phyloP scores from a whole-genome alignment of 73 alveolate genomes.

The Strombidium stylifer region DNA sequence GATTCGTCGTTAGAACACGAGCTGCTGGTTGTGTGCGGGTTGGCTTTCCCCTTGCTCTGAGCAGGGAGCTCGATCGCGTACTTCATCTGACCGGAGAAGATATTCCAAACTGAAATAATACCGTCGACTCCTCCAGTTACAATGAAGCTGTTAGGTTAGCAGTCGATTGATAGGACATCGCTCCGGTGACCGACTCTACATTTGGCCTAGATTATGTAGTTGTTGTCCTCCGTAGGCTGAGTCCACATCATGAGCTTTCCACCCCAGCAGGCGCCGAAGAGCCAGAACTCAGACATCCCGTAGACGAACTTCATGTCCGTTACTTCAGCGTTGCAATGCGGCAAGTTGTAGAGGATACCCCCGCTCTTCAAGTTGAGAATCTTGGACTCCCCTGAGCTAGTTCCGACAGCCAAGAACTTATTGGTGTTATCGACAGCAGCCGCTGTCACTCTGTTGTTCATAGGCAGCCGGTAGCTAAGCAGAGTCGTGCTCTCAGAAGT shows the following conservation, averaged over 20 bases:
- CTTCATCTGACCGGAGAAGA: conserved; percentile 51
- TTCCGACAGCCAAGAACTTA: conserved; percentile 48
- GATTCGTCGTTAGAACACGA: too few relatives aligned
- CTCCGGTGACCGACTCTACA: conserved; percentile 58
- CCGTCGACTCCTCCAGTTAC: conserved; percentile 70
- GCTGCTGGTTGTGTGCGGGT: too few relatives aligned
- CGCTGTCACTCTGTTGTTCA: conserved; percentile 59
- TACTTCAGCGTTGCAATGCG: conserved; percentile 40
- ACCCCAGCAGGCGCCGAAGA: conserved; percentile 60
- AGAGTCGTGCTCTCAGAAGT: conserved; percentile 21
- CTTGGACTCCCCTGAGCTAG: conserved; percentile 39
- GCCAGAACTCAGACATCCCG: conserved; percentile 63
- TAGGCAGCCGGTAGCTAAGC: conserved; percentile 17
- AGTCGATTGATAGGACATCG: conserved; percentile 53
- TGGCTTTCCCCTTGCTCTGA: neutral
- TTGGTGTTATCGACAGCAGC: conserved; percentile 33
- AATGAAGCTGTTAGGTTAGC: conserved; percentile 36
- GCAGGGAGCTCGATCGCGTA: conserved; percentile 45
- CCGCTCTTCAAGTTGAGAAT: conserved; percentile 50
- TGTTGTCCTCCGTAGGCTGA: conserved; percentile 50
- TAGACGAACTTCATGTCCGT: conserved; percentile 46
- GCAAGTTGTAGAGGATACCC: conserved; percentile 58
- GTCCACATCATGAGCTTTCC: conserved; percentile 73
- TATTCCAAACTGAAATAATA: conserved; percentile 52
- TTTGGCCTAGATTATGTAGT: conserved; percentile 39